These are phyloP conservation scores for Syncephalastrum sp. DNA, from an alignment of 371 early-diverging fungal genomes.

Conservation along the genomic window DNA sequence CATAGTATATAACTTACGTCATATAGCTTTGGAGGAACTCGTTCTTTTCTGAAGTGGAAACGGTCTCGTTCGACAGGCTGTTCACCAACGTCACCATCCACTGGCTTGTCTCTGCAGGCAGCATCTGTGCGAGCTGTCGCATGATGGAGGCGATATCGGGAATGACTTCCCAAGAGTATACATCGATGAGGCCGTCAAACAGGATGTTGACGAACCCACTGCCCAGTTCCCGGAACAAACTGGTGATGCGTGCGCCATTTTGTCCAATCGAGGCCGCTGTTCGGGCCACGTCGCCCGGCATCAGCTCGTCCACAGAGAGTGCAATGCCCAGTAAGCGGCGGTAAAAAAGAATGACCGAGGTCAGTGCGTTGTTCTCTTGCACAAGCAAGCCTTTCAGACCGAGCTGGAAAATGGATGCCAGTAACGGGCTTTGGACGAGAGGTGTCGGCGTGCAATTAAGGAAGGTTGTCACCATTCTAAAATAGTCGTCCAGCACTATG, in stretches of 20 bases:
- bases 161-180: slow-evolving; percentile 53
- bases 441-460: slow-evolving; percentile 59
- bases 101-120: slow-evolving; percentile 39
- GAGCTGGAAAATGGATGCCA: slow-evolving; percentile 63
- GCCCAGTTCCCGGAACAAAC: slow-evolving; percentile 36
- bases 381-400: slow-evolving; percentile 64
- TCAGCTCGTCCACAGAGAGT: slow-evolving; percentile 20
- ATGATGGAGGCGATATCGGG: slow-evolving; percentile 47
- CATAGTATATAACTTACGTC: slow-evolving; percentile 27
- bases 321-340: slow-evolving; percentile 40
- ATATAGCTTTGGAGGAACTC: slow-evolving; percentile 46
- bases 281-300: slow-evolving; percentile 9
- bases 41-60: slow-evolving; percentile 45
- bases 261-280: slow-evolving; percentile 19
- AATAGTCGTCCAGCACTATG: slow-evolving; percentile 70
- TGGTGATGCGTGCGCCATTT: slow-evolving; percentile 34
- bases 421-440: slow-evolving; percentile 54
- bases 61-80: slow-evolving; percentile 44
- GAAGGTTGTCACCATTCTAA: slow-evolving; percentile 53
- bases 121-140: slow-evolving; percentile 43
- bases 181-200: slow-evolving; percentile 49
- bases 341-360: slow-evolving; percentile 57
- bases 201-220: slow-evolving; percentile 32
- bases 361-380: slow-evolving; percentile 61
- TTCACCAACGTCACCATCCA: slow-evolving; percentile 42